Evolutionary conservation across 805 yeast species (phyloP).

Genomic region (Grigorovia jiainica): DNA sequence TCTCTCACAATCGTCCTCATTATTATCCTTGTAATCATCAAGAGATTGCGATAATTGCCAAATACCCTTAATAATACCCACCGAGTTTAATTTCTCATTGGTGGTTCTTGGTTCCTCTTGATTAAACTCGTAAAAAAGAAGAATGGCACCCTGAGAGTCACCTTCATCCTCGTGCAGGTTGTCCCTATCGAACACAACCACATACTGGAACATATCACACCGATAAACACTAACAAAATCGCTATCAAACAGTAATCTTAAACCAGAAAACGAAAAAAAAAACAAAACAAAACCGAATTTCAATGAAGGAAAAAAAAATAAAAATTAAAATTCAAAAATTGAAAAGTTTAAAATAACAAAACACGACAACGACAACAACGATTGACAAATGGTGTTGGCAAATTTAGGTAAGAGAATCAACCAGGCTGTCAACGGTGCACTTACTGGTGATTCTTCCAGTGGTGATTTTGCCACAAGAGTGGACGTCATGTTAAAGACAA

Average conservation of each 20-base stretch:
- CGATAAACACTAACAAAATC: background rate
- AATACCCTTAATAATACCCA: slow-evolving; percentile 38
- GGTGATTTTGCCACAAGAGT: slow-evolving; percentile 51
- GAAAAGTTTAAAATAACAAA: background rate
- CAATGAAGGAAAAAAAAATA: too few species aligned
- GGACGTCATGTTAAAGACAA: slow-evolving; percentile 71
- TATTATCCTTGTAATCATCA: slow-evolving; percentile 2
- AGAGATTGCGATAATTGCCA: slow-evolving; percentile 20
- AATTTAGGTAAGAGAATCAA: slow-evolving; percentile 72
- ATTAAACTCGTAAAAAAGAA: slow-evolving; percentile 28
- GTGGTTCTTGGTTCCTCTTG: slow-evolving; percentile 12
- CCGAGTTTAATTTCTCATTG: slow-evolving; percentile 30
- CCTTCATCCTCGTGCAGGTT: slow-evolving; percentile 23
- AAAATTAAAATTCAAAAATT: too few species aligned
- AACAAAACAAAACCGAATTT: too few species aligned
- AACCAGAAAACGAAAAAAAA: too few species aligned
- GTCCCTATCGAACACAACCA: slow-evolving; percentile 34
- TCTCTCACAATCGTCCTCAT: slow-evolving; percentile 9
- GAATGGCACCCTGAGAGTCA: slow-evolving; percentile 28
- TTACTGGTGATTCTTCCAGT: slow-evolving; percentile 47
- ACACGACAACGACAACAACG: background rate
- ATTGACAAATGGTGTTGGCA: slow-evolving; percentile 59
- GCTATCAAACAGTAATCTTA: too few species aligned
- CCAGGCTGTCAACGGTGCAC: slow-evolving; percentile 57
- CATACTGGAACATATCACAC: slow-evolving; percentile 18